phyloP scores from a whole-genome alignment of 352 stramenopile species.

The Pythium brassicae region DNA sequence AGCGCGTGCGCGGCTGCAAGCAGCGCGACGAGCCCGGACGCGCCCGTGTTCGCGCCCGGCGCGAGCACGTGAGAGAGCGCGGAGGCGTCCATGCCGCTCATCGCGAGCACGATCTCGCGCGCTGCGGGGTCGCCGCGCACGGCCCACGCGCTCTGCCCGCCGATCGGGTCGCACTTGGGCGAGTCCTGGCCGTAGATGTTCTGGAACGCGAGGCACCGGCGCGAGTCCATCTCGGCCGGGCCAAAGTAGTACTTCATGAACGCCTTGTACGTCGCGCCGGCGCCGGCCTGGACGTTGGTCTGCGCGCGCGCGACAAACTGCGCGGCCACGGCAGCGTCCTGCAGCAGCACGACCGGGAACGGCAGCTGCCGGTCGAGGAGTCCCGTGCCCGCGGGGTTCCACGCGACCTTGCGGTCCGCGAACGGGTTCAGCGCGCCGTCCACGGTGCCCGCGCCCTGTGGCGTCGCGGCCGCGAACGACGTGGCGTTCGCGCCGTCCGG shows the following conservation, averaged over 20 bases:
- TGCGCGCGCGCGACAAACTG: conserved; percentile 49
- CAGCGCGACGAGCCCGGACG: conserved; percentile 71
- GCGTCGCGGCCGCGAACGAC: conserved; percentile 43
- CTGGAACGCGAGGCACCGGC: conserved; percentile 65
- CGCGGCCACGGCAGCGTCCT: conserved; percentile 27
- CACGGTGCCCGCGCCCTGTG: conserved; percentile 55
- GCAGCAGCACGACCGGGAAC: conserved; percentile 68
- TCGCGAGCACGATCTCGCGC: conserved; percentile 61
- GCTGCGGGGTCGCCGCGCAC: conserved; percentile 48
- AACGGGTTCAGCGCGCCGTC: conserved; percentile 75
- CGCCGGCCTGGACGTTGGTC: conserved; percentile 41
- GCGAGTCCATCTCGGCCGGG: conserved; percentile 62
- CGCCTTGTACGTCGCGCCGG: conserved; percentile 59
- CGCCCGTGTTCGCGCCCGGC: conserved; percentile 68
- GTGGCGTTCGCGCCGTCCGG: conserved; percentile 38
- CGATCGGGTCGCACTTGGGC: conserved; percentile 76
- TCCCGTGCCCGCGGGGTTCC: conserved; percentile 56
- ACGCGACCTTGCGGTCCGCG: conserved; percentile 39
- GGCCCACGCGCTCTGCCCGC: conserved; percentile 69
- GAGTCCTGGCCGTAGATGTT: conserved; percentile 65
- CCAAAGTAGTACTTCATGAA: conserved; percentile 87
- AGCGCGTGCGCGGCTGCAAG: conserved; percentile 67
- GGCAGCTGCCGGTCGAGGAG: conserved; percentile 37
- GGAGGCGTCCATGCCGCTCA: conserved; percentile 76
- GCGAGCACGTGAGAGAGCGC: conserved; percentile 65